These are phyloP conservation scores for Camelina sativa DNA, from an alignment of 345 rosid genomes.

Conservation along the genomic window DNA sequence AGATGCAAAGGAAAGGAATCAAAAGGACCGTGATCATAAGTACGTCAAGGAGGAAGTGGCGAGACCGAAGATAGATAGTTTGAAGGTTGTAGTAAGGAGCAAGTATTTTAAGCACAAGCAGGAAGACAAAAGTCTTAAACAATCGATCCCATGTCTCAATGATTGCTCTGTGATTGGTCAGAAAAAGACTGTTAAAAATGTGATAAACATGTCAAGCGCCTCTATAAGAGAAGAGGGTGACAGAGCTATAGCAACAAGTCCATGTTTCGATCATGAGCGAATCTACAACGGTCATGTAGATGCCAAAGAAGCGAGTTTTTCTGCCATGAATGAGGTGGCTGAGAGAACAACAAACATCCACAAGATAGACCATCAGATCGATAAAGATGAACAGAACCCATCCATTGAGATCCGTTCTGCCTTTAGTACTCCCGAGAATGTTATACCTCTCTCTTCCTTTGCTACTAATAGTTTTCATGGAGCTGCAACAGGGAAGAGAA, in stretches of 20 bases:
- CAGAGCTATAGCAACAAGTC: slow-evolving; percentile 27
- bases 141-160: slow-evolving; percentile 32
- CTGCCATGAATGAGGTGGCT: slow-evolving; percentile 28
- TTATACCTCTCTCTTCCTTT: slow-evolving; percentile 36
- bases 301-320: slow-evolving; percentile 26
- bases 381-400: slow-evolving; percentile 42
- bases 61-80: slow-evolving; percentile 52
- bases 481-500: slow-evolving; percentile 60
- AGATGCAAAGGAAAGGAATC: slow-evolving; percentile 35
- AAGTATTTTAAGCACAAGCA: slow-evolving; percentile 67
- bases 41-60: slow-evolving; percentile 30
- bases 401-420: slow-evolving; percentile 41
- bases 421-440: slow-evolving; percentile 40
- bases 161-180: slow-evolving; percentile 41
- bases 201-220: slow-evolving; percentile 9
- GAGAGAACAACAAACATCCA: slow-evolving; percentile 26
- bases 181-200: slow-evolving; percentile 26
- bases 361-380: slow-evolving; percentile 40
- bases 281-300: slow-evolving; percentile 23
- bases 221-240: slow-evolving; percentile 22
- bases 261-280: slow-evolving; percentile 27
- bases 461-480: slow-evolving; percentile 32
- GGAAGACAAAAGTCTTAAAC: slow-evolving; percentile 40
- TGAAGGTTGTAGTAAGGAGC: slow-evolving; percentile 65
- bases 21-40: slow-evolving; percentile 29